Conservation (phyloP, 257 asterid species). For the Euphrasia confusa region DNA sequence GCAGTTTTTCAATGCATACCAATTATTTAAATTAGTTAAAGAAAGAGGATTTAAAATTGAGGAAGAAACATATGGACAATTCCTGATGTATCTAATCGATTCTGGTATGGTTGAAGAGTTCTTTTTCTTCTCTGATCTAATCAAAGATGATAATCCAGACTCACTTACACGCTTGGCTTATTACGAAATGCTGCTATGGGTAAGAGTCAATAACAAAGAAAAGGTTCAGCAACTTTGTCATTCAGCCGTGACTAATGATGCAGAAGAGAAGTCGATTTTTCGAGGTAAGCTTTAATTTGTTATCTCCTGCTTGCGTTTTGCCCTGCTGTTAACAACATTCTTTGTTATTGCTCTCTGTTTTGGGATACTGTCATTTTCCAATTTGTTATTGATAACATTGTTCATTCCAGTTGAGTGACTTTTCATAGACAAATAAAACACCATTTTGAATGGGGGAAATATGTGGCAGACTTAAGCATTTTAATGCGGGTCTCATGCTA, state of each 20-base stretch:
- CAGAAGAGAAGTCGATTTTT: constrained; percentile 41
- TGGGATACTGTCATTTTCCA: too few species aligned
- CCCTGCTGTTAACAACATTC: constrained; percentile 8
- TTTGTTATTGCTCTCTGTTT: background rate
- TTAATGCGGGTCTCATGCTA: too few species aligned
- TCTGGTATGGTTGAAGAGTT: constrained; percentile 63
- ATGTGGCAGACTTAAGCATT: too few species aligned
- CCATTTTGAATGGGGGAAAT: too few species aligned
- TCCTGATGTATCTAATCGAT: constrained; percentile 64
- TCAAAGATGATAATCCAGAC: constrained; percentile 45
- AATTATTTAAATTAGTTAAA: constrained; percentile 42
- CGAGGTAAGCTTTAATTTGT: constrained; percentile 41
- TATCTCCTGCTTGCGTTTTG: constrained; percentile 1
- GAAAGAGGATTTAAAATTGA: constrained; percentile 61
- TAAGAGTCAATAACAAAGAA: constrained; percentile 40
- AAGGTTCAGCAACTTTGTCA: constrained; percentile 62
- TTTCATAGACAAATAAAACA: too few species aligned
- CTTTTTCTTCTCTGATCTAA: constrained; percentile 54
- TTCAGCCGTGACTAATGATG: constrained; percentile 40
- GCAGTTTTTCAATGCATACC: constrained; percentile 55
- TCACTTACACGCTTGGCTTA: constrained; percentile 58
- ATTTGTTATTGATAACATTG: too few species aligned
- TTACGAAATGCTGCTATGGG: constrained; percentile 80
- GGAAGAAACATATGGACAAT: constrained; percentile 60
- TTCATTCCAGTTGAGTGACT: too few species aligned